Evolutionary conservation across 306 rosid genomes (phyloP), one percentile per base, ranked within the genome.

Genomic region (Abrus precatorius): DNA sequence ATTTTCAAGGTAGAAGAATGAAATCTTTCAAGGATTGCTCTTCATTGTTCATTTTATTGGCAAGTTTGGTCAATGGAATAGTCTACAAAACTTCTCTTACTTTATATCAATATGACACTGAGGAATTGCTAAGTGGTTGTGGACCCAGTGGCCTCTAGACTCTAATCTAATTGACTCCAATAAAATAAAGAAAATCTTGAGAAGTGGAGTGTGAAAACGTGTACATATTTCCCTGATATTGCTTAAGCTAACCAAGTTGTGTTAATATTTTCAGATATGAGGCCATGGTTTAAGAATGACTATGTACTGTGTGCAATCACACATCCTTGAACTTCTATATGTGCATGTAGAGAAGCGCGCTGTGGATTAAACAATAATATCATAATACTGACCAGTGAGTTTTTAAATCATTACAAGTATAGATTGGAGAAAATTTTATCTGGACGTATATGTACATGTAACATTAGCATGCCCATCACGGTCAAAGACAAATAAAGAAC

Each of bases 1-100:
- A n/a, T 11, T 68, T 78, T 67, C 57, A 57, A 54, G 77, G 41
- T 59, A n/a, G 28, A 81, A 77, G 86, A 85, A 85, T 83, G 72
- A 74, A 75, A 88, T 80, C 33, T 85, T 68, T 20, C 56, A 61
- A 54, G 79, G 53, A 69, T 76, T 11, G 48, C 43, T 60, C 72
- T 74, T 73, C 69, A 64, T 66, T 56, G 36, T 72, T 70, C 67
- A 61, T 75, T 69, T 83, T 76, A 48, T 82, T 83, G 82, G 72
- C 64, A 29, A 56, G 56, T 76, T 80, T 66, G 69, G 83, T 30
- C 72, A 62, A 45, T 69, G 75, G 84, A 75, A 60, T 74, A 8
- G 20, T 64, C 57, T 71, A 36, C 40, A 47, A 67, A 47, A 12
- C 76, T 62, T 41, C 68, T 62, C 28, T 61, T 40, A 29, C 52